Evolutionary conservation across 108 stramenopile genomes (phyloP), one percentile per base, ranked within the genome.

Genomic region (Stephanodiscus triporus): DNA sequence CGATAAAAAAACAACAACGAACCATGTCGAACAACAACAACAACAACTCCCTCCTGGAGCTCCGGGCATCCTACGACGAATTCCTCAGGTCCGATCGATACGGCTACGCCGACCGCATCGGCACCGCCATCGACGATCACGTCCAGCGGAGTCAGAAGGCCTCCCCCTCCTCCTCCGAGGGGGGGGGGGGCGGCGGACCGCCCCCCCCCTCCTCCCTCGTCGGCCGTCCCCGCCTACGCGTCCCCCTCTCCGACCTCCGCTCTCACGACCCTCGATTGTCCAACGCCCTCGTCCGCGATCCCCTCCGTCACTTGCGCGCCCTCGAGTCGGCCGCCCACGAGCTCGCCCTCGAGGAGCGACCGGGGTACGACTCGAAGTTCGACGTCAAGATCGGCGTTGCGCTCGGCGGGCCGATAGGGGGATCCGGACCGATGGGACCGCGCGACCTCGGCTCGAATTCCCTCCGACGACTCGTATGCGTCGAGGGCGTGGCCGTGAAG

Each of bases 401-500:
- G 10, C 57, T 96, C 9, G 73, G 85, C 7, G 95, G 95, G 27
- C 87, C 89, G 7, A 77, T 93, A 10, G 61, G n/a, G 2, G 81
- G 89, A 1, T 78, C 85, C 20, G 50, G 43, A n/a, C 83, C 91
- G 20, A 74, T 85, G 43, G 84, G 85, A 75, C 95, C 95, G 10
- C 84, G 95, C 2, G 78, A 80, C 16, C 75, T 96, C 43, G 89
- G 82, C 9, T 90, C 89, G 4, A 67, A 77, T 1, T 78, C 82
- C 4, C 72, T 96, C 47, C 76, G 92, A 37, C 85, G 87, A 22
- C 86, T 98, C 23, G 94, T 99, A 24, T 96, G 96, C 66, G 98
- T 99, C 3, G 98, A 99, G 78, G 99, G 99, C 19, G 98, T 99
- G 24, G 98, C 98, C 32, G 98, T 97, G 3, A 98, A 98, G 77